Conservation (phyloP, 2,329 filamentous ascomycete species). For the Sporothrix humicola region DNA sequence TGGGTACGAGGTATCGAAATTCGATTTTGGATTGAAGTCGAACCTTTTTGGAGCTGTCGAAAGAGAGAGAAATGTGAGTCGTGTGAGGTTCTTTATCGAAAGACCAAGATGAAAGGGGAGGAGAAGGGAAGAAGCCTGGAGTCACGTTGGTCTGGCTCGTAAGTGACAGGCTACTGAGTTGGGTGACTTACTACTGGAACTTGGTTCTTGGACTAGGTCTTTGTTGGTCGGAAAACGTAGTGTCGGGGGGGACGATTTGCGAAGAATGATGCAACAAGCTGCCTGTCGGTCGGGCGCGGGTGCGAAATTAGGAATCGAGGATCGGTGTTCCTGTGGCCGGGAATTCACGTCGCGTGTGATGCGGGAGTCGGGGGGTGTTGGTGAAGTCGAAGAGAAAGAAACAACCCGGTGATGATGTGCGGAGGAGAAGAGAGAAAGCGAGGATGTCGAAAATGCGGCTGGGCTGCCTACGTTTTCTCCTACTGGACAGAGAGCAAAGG, state of each 20-base stretch:
- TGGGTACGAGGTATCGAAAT: background rate
- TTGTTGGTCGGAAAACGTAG: conserved; percentile 11
- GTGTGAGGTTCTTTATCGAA: conserved; percentile 18
- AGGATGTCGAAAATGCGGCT: conserved; percentile 38
- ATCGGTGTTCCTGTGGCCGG: conserved; percentile 34
- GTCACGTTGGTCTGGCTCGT: conserved; percentile 11
- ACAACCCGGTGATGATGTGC: conserved; percentile 30
- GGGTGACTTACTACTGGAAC: conserved; percentile 13
- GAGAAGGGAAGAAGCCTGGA: background rate
- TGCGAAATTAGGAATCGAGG: conserved; percentile 2
- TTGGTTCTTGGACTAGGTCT: conserved; percentile 11
- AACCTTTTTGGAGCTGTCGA: background rate
- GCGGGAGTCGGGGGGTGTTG: background rate
- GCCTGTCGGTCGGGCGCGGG: background rate
- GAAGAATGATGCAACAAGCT: background rate
- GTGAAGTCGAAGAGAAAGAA: background rate
- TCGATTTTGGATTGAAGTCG: background rate
- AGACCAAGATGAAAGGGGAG: background rate
- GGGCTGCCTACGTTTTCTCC: conserved; percentile 35
- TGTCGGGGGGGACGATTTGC: background rate
- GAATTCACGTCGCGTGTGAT: conserved; percentile 31
- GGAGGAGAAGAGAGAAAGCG: conserved; percentile 27
- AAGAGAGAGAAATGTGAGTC: conserved; percentile 9
- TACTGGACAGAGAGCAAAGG: conserved; percentile 33
- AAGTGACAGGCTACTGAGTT: background rate